Conservation (phyloP, 2,329 filamentous ascomycete genomes). For the Neophaeococcomyces mojaviensis region DNA sequence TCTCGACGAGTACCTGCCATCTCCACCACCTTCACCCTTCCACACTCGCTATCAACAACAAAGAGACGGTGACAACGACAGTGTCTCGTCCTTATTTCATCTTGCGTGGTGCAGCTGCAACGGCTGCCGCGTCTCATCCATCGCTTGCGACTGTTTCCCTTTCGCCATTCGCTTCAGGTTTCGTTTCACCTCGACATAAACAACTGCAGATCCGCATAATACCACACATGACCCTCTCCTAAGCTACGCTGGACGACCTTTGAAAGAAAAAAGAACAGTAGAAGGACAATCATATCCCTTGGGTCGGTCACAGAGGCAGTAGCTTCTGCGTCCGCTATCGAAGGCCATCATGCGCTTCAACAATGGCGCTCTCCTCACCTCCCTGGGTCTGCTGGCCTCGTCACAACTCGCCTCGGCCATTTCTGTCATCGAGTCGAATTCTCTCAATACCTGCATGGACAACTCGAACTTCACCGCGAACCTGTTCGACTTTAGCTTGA, state of each 20-base stretch:
- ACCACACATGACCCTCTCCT: no score
- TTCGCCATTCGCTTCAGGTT: conserved; percentile 8
- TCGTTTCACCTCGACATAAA: not conserved
- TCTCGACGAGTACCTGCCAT: not conserved
- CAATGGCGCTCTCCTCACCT: conserved; percentile 18
- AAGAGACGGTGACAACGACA: conserved; percentile 1
- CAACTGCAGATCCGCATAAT: no score
- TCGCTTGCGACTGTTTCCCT: conserved; percentile 3
- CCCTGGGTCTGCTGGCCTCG: conserved; percentile 33
- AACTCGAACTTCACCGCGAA: conserved; percentile 81
- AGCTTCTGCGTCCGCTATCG: not conserved
- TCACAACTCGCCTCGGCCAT: conserved; percentile 51
- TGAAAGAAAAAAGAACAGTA: conserved; percentile 2
- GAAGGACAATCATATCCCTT: conserved; percentile 3
- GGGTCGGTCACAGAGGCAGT: not conserved
- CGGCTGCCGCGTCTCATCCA: not conserved
- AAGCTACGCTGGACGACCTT: no score
- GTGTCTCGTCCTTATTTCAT: not conserved
- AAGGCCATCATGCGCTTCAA: conserved; percentile 18
- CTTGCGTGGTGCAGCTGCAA: not conserved
- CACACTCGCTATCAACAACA: conserved; percentile 6
- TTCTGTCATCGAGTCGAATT: conserved; percentile 69
- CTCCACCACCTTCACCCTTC: not conserved
- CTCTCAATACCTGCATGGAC: conserved; percentile 74
- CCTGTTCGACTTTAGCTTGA: conserved; percentile 71